Base-by-base conservation (phyloP, 805 yeast genomes). In the Ogataea zsoltii region DNA sequence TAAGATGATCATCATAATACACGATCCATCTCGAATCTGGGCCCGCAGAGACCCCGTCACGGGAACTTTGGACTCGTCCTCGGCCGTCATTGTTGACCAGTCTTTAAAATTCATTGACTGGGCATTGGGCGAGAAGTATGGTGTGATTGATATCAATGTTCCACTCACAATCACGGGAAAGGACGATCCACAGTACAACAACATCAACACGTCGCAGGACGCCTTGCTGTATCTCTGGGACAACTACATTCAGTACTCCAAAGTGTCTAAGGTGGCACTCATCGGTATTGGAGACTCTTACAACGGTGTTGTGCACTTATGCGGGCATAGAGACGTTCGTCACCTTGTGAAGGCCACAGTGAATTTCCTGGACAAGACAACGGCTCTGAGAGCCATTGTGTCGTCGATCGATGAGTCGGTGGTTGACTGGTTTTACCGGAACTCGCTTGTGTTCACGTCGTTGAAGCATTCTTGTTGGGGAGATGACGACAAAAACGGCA, bases 11-110 rank as follows among this genome's bases (percentile, higher is more conserved):
- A 69, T 92, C 7, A 63, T 88, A 6, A 80, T 91, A 15, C 98
- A 91, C 65, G 98, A 91, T 58, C 88, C 97, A 2, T 88, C 97
- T 6, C 91, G 89, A 48, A 76, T 94, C 6, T 90, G 96, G 96
- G 96, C 95, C 2, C 80, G 83, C 53, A 70, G 83, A 32, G 90
- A 89, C 61, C 88, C 96, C 0, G 65, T 82, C 4, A 80, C 86
- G 9, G 98, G 98, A 7, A 73, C 78, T 40, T 77, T 92, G 30
- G 88, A 88, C 51, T 73, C 90, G 13, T 75, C 79, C 37, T 77
- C 85, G 0, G 82, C 96, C 2, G 77, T 87, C 3, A 77, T 89
- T 16, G 78, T 87, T 35, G 96, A 90, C 56, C 83, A 88, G 33
- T 82, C 92, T 0, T 61, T 80, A 28, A 77, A 78, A 54, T 76